Base-by-base conservation (phyloP, 768 basidiomycete species). In the Kwoniella sp. region DNA sequence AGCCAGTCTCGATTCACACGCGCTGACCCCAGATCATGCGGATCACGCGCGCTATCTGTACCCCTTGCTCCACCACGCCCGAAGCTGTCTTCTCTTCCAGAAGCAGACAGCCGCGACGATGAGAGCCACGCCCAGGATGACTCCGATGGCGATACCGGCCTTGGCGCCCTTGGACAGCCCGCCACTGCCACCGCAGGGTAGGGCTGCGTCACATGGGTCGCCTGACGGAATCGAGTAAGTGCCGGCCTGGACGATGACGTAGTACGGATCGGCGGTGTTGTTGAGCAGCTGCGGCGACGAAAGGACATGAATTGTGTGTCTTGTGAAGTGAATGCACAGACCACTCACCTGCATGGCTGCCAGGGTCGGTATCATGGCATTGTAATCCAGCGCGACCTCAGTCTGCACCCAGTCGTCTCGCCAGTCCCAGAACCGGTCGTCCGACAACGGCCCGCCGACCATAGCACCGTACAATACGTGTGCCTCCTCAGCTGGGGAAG, bases 361-460 rank as follows among this genome's bases (percentile, higher is more conserved):
- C 29, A 95, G 79, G 1, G 88, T 86, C n/a, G 93, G 78, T 77
- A 93, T 79, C 1, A 89, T 89, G 0, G 89, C 88, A 59, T 87
- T 88, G 72, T 90, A 91, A 68, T 95, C 91, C 40, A 67, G 36
- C 27, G 69, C 75, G 26, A 86, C 85, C 80, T 95, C 91, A 15
- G 84, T 86, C 75, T 93, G 80, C 0, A 85, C 85, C 87, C 89
- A 93, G 70, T 93, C 89, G 50, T 80, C 84, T 32, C 92, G 83
- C 54, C 89, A 84, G 65, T 95, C 87, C 70, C 80, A 92, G 75
- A 81, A 95, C 22, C 79, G 78, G 68, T 88, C 91, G 22, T 80
- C 77, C 52, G 77, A 78, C 64, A 87, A 82, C 0, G 91, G 91
- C 26, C 91, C 92, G 37, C 92, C 92, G 12, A 93, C 80, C 23